Evolutionary conservation across 257 asterid species (phyloP).

Genomic region (Przewalskia tangutica): DNA sequence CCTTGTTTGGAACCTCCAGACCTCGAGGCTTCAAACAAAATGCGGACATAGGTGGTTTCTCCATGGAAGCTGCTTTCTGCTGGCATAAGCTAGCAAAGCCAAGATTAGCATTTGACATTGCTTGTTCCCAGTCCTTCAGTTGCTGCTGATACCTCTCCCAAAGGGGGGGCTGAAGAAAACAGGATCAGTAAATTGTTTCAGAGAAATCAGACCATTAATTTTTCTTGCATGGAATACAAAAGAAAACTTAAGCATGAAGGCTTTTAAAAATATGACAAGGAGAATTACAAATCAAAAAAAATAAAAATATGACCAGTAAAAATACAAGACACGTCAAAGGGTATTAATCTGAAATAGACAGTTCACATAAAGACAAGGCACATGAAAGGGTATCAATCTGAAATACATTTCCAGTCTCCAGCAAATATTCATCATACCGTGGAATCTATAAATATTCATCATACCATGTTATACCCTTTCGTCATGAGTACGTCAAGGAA

Average conservation of each 20-base stretch:
- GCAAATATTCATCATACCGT: not conserved
- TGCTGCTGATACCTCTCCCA: conserved; percentile 88
- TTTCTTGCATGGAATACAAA: not conserved
- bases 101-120: conserved; percentile 37
- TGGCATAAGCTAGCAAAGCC: conserved; percentile 37
- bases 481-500: not conserved
- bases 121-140: conserved; percentile 77
- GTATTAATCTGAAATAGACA: not conserved
- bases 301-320: not conserved
- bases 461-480: not conserved
- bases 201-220: not conserved
- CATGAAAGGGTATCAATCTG: not conserved
- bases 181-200: conserved; percentile 4
- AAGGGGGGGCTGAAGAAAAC: conserved; percentile 68
- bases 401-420: not conserved
- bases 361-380: not conserved
- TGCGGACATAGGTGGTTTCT: conserved; percentile 89
- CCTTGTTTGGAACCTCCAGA: conserved; percentile 72
- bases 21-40: conserved; percentile 94
- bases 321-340: not conserved
- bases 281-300: not conserved
- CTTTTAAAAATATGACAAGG: not conserved
- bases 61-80: conserved; percentile 41
- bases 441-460: not conserved
- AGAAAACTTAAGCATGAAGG: not conserved